phyloP scores from a whole-genome alignment of 305 asterid species.

The Rubia peregrina region DNA sequence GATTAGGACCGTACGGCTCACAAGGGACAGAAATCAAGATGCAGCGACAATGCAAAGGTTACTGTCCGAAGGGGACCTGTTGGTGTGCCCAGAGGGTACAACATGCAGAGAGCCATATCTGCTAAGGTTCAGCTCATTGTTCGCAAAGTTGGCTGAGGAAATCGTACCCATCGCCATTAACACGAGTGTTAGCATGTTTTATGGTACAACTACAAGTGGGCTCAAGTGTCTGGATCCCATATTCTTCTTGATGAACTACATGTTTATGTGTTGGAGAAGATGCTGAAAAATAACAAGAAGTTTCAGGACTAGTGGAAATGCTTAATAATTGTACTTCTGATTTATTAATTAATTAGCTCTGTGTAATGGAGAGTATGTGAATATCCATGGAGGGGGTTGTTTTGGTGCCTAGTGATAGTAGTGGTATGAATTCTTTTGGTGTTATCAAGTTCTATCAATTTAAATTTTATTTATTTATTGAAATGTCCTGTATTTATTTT shows the following conservation, averaged over 20 bases:
- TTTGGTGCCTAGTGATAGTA: not conserved
- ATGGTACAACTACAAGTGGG: slow-evolving; percentile 90
- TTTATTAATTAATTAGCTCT: not conserved
- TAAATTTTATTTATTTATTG: not conserved
- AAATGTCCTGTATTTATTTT: not conserved
- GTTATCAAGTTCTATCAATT: not conserved
- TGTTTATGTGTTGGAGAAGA: slow-evolving; percentile 48
- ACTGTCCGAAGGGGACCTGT: slow-evolving; percentile 63
- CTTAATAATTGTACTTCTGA: not conserved
- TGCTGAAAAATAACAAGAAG: slow-evolving; percentile 24
- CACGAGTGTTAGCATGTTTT: slow-evolving; percentile 62
- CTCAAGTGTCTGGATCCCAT: slow-evolving; percentile 80
- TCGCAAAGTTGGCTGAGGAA: slow-evolving; percentile 72
- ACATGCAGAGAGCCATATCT: slow-evolving; percentile 89
- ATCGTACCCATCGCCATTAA: slow-evolving; percentile 81
- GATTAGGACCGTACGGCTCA: slow-evolving; percentile 53
- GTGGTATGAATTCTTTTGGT: not conserved
- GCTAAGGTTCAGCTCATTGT: slow-evolving; percentile 70
- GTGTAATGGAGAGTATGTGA: too few relatives aligned
- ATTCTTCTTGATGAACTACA: slow-evolving; percentile 76
- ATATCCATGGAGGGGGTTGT: not conserved
- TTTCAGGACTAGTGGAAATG: not conserved
- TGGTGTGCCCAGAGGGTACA: slow-evolving; percentile 94
- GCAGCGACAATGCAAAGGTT: slow-evolving; percentile 45
- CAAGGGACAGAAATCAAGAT: slow-evolving; percentile 51